Base-by-base conservation (phyloP, 805 yeast genomes). In the Barnettozyma populi region DNA sequence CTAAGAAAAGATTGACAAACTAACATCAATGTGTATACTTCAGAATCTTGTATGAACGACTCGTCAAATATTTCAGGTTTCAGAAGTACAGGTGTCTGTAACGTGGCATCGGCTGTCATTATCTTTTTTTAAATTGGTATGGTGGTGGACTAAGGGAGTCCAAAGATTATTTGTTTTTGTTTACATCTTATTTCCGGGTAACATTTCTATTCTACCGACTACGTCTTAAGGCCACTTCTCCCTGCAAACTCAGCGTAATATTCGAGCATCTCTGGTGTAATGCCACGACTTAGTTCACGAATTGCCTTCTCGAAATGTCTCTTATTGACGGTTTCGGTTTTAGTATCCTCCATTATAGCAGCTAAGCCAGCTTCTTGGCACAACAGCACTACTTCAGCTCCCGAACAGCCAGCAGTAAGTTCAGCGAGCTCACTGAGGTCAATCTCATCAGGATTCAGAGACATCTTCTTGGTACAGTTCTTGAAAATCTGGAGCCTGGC, bases 281-380 rank as follows among this genome's bases (percentile, higher is more conserved):
- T 94, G 25, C 92, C 94, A 58, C 75, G 77, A 9, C 90, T 77
- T 18, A 90, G 75, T 1, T 82, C 84, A 25, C 60, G 57, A 45
- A 92, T 58, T 0, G 96, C 97, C 46, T 71, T 73, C 24, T 76
- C 81, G 57, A 89, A 90, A 63, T 94, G 97, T 29, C 70, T 69
- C 50, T 70, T 72, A n/a, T 66, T 64, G 0, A 90, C 95, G 7
- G 56, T 54, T 1, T 60, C 59, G 8, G 86, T 75, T 4, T 79
- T 68, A 6, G 75, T 65, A 52, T 86, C 68, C 55, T 88, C 96
- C 84, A 88, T 89, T 49, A 94, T 82, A 0, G 98, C 97, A n/a
- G 86, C 79, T 11, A 94, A 68, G 2, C 99, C 99, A 0, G 98
- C 97, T 65, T 92, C 97, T 64, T 90, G 98, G 57, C 97, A 88